A percentile compares a stretch with the other conserved stretches of the same genome.
phyloP scores from a whole-genome alignment of 305 asterid species.

The Lippia alba region DNA sequence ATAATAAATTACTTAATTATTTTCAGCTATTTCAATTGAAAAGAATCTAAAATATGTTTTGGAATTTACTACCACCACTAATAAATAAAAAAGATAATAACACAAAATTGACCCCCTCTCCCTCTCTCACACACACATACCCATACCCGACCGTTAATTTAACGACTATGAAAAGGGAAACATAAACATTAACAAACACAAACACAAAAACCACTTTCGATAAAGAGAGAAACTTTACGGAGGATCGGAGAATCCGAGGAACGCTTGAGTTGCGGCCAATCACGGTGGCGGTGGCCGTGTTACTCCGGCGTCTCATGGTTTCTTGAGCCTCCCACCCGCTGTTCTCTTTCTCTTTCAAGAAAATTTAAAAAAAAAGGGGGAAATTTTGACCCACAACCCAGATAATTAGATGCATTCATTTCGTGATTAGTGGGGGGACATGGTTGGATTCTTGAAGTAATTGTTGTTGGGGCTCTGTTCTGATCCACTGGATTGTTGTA shows the following conservation, averaged over 20 bases:
- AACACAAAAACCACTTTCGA: slow-evolving; percentile 2
- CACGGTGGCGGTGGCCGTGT: slow-evolving; percentile 38
- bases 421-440: slow-evolving; percentile 37
- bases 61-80: neutral
- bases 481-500: slow-evolving; percentile 34
- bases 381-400: neutral
- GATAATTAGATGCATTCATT: slow-evolving; percentile 7
- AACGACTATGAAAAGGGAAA: slow-evolving; percentile 29
- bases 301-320: slow-evolving; percentile 30
- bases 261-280: slow-evolving; percentile 29
- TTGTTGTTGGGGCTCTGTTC: slow-evolving; percentile 35
- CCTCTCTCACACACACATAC: neutral
- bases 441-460: slow-evolving; percentile 38
- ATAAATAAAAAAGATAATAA: too few relatives aligned
- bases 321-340: slow-evolving; percentile 19
- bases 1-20: too few relatives aligned
- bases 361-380: neutral
- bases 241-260: slow-evolving; percentile 38
- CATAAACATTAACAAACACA: slow-evolving; percentile 1
- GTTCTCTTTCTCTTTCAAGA: neutral
- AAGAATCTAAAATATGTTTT: too few relatives aligned
- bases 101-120: neutral
- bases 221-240: slow-evolving; percentile 11
- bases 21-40: too few relatives aligned
- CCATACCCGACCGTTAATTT: slow-evolving; percentile 31